Base-by-base conservation (phyloP, 768 basidiomycete species). In the Pseudohyphozyma bogoriensis region DNA sequence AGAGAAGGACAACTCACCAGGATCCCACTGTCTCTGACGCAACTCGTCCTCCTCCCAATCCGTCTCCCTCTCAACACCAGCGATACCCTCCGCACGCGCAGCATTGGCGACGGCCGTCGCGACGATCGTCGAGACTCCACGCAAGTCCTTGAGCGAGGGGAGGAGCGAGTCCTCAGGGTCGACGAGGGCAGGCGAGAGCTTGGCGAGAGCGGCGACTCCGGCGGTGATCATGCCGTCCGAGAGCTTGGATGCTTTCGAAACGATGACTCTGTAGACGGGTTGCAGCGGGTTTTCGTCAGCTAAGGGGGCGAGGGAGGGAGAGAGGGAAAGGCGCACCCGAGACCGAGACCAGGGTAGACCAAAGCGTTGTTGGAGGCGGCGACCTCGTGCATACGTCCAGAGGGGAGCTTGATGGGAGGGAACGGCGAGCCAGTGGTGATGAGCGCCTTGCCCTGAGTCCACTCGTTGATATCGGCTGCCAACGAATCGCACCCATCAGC, bases 171-270 rank as follows among this genome's bases (percentile, higher is more conserved):
- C 71, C 63, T 86, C 82, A 0, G 84, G 83, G 69, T 89, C 83
- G 35, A 79, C 79, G 60, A 83, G 76, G 0, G 82, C 88, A 2
- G 88, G 88, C 0, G 87, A 82, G 45, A 91, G 80, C 11, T 81
- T 76, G 0, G 88, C 86, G 39, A 92, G 83, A 16, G 83, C 80
- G 31, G 77, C 79, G 0, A 87, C 82, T 12, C 86, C 89, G 3
- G 85, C 85, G 42, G 89, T 83, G 72, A 92, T 85, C 89, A 92
- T 90, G n/a, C 78, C 80, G 72, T 89, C 86, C 1, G 86, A 84
- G 67, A 92, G 78, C 11, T 70, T 74, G 8, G 79, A 77, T 0
- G 86, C 82, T 60, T 83, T 76, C 13, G 82, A 76, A 29, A 89
- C 76, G 68, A 90, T 82, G 40, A 86, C 79, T 24, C 68, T 68